These are phyloP conservation scores for Termitomyces sp. DNA, from an alignment of 768 basidiomycete genomes.

Conservation along the genomic window DNA sequence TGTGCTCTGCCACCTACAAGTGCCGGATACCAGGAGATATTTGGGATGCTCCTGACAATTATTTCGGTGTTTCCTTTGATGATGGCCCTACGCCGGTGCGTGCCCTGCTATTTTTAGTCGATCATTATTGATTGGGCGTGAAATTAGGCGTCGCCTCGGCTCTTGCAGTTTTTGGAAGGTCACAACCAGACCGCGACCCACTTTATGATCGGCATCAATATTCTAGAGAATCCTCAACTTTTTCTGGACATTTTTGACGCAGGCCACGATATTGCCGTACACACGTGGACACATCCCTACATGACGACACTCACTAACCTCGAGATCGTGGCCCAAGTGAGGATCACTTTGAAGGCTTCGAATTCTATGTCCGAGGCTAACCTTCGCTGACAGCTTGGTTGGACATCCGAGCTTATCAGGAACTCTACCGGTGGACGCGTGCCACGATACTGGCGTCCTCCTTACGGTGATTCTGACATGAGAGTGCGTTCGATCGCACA, in stretches of 20 bases:
- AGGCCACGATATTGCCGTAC: conserved; percentile 46
- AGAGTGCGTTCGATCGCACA: conserved; percentile 83
- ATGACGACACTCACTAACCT: conserved; percentile 77
- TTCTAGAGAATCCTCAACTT: conserved; percentile 49
- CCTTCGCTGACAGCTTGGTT: conserved; percentile 53
- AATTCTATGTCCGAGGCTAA: background rate
- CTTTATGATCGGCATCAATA: conserved; percentile 86
- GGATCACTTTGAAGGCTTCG: background rate
- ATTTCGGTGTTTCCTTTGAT: conserved; percentile 68
- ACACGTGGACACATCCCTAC: conserved; percentile 74
- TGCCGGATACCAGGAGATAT: conserved; percentile 60
- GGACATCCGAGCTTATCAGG: conserved; percentile 75
- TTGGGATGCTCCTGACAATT: conserved; percentile 74
- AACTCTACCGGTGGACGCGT: conserved; percentile 76
- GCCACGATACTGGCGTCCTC: conserved; percentile 80
- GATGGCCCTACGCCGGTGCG: conserved; percentile 65
- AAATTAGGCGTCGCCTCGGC: conserved; percentile 32
- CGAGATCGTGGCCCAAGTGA: conserved; percentile 62
- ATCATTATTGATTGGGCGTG: conserved; percentile 5
- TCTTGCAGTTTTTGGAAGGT: conserved; percentile 65
- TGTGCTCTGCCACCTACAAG: conserved; percentile 79
- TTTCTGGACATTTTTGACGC: conserved; percentile 52
- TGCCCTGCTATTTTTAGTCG: conserved; percentile 1
- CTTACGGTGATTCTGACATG: conserved; percentile 81
- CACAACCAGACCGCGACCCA: conserved; percentile 76